Percentiles rank a stretch among this genome's conserved stretches.
Conservation (phyloP, 225 moss, liverwort and hornwort species). For the Climacium dendroides region DNA sequence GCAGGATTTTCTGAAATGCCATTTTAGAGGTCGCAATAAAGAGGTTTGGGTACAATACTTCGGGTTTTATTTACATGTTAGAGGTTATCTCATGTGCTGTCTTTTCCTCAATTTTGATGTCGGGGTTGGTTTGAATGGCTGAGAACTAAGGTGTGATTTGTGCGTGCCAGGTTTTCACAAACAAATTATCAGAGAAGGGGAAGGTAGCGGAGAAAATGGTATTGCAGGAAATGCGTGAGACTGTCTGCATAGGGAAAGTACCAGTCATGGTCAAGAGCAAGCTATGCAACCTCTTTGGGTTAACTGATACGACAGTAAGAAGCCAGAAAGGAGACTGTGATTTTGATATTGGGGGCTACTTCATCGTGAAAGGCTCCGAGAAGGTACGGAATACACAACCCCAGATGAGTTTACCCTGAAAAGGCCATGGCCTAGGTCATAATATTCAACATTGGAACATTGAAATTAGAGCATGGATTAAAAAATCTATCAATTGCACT, state of each 20-base stretch:
- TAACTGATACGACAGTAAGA: background rate
- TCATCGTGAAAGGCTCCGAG: slow-evolving; percentile 88
- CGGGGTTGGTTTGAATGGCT: background rate
- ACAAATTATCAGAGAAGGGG: slow-evolving; percentile 4
- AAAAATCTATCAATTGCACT: background rate
- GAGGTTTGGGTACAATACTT: background rate
- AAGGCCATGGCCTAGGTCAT: background rate
- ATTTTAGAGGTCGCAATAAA: background rate
- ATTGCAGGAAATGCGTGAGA: slow-evolving; percentile 21
- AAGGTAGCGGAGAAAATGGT: slow-evolving; percentile 1
- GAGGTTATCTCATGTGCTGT: background rate
- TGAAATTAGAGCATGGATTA: background rate
- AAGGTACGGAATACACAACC: slow-evolving; percentile 38
- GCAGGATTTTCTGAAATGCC: background rate
- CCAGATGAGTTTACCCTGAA: background rate
- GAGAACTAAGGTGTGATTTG: background rate
- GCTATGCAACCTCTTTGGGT: slow-evolving; percentile 37
- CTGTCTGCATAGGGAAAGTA: slow-evolving; percentile 69
- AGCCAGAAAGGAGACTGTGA: slow-evolving; percentile 51
- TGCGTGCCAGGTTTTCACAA: slow-evolving; percentile 29
- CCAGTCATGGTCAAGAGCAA: slow-evolving; percentile 88
- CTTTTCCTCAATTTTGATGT: background rate
- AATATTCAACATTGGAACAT: background rate
- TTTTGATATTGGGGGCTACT: slow-evolving; percentile 86
- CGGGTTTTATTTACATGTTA: background rate